These are phyloP conservation scores for Penicillium salamii DNA, from an alignment of 495 filamentous ascomycete species.

Conservation along the genomic window DNA sequence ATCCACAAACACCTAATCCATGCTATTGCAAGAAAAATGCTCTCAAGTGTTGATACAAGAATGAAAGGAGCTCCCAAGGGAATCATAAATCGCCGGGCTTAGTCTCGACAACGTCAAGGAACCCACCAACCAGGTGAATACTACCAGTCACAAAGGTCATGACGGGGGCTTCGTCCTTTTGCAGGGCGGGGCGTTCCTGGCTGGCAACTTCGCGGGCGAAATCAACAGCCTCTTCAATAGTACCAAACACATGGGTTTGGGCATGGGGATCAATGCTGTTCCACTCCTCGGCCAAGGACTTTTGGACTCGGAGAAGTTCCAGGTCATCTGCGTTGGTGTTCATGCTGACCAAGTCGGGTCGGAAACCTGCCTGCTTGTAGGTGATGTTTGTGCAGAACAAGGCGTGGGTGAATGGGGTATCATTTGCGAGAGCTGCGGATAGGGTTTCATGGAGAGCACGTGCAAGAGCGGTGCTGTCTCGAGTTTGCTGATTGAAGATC, in stretches of 20 bases:
- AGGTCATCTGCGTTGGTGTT: constrained; percentile 67
- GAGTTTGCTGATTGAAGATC: constrained; percentile 95
- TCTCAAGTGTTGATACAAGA: constrained; percentile 32
- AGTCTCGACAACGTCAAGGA: constrained; percentile 74
- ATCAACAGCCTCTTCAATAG: constrained; percentile 83
- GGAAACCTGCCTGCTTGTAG: constrained; percentile 66
- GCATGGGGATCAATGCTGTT: constrained; percentile 57
- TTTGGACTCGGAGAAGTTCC: constrained; percentile 69
- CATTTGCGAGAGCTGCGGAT: constrained; percentile 48
- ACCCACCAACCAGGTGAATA: constrained; percentile 81
- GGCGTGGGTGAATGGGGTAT: constrained; percentile 68
- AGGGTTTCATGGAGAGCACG: constrained; percentile 66
- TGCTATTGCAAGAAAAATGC: constrained; percentile 13
- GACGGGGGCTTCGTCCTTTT: constrained; percentile 37
- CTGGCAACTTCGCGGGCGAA: constrained; percentile 55
- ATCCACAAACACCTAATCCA: constrained; percentile 23
- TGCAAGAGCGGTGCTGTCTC: constrained; percentile 66
- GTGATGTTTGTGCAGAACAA: constrained; percentile 91
- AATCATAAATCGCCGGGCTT: constrained; percentile 29
- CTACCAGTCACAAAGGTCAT: constrained; percentile 75
- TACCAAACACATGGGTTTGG: constrained; percentile 63
- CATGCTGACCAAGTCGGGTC: constrained; percentile 72
- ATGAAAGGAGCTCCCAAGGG: constrained; percentile 14
- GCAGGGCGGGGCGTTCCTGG: constrained; percentile 27
- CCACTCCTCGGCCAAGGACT: constrained; percentile 72